phyloP scores from a whole-genome alignment of 345 rosid species.

The Litchi chinensis region DNA sequence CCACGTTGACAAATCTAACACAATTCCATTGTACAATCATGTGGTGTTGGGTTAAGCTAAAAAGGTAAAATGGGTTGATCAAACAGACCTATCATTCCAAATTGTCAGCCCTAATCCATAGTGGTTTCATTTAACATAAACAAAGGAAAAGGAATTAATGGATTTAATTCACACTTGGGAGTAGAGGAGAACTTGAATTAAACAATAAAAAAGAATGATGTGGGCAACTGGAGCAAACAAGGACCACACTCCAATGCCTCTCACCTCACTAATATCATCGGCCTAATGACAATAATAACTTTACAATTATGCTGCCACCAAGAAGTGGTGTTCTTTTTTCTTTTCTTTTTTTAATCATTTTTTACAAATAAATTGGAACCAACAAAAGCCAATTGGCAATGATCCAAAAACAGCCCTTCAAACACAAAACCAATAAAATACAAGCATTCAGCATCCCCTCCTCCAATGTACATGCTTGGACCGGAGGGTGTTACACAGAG shows the following conservation, averaged over 20 bases:
- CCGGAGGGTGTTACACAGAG: background rate
- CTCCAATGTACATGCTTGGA: too few species aligned
- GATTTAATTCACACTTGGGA: slow-evolving; percentile 28
- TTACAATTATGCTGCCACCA: slow-evolving; percentile 57
- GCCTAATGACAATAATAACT: slow-evolving; percentile 39
- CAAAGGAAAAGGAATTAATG: slow-evolving; percentile 15
- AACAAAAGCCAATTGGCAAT: slow-evolving; percentile 38
- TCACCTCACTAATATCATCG: slow-evolving; percentile 33
- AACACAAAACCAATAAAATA: slow-evolving; percentile 32
- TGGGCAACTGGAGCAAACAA: slow-evolving; percentile 33
- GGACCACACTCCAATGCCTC: slow-evolving; percentile 35
- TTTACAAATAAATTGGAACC: slow-evolving; percentile 38
- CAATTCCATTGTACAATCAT: too few species aligned
- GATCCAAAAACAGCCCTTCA: slow-evolving; percentile 42
- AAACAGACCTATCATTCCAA: too few species aligned
- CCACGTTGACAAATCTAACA: too few species aligned
- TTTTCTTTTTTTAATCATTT: slow-evolving; percentile 25
- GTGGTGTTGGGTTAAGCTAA: too few species aligned
- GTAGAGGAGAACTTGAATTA: slow-evolving; percentile 7
- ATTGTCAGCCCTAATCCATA: too few species aligned
- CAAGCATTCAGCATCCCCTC: slow-evolving; percentile 25
- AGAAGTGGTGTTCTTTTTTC: slow-evolving; percentile 30
- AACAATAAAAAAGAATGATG: slow-evolving; percentile 26
- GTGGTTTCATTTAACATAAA: background rate
- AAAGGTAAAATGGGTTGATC: too few species aligned